These are phyloP conservation scores for Gossypium herbaceum DNA, from an alignment of 345 rosid species.

Conservation along the genomic window DNA sequence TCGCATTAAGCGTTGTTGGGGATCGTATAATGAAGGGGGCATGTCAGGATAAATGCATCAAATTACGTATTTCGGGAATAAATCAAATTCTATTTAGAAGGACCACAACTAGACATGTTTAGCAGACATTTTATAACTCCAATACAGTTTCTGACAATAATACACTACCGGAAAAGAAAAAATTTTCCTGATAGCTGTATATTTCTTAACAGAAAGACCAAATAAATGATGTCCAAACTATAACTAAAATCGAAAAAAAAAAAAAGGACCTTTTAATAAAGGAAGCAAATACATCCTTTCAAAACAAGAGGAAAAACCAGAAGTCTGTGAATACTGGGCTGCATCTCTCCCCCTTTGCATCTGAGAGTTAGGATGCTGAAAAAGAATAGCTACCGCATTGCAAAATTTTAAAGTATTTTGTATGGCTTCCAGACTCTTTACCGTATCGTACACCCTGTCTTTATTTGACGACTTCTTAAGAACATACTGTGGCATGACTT, in stretches of 20 bases:
- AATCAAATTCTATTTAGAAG: background rate
- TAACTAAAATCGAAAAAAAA: background rate
- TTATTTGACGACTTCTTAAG: conserved; percentile 16
- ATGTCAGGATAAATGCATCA: background rate
- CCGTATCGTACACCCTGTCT: conserved; percentile 21
- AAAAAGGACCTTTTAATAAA: background rate
- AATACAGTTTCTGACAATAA: conserved; percentile 12
- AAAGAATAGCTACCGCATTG: conserved; percentile 8
- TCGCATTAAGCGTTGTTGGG: no score
- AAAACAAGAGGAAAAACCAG: background rate
- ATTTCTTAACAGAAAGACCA: conserved; percentile 16
- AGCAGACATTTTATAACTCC: conserved; percentile 8
- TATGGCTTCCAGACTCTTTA: conserved; percentile 18
- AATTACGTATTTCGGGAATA: background rate
- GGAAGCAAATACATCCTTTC: conserved; percentile 15
- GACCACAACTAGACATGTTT: background rate
- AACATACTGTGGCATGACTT: conserved; percentile 14
- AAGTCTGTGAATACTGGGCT: background rate
- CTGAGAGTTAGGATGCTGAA: background rate
- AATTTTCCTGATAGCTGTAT: conserved; percentile 2
- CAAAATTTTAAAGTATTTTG: background rate
- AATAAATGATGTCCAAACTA: conserved; percentile 8
- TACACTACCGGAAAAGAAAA: conserved; percentile 3
- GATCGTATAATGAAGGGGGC: no score
- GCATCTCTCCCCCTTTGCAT: conserved; percentile 8